Base-by-base conservation (phyloP, 164 flowering plant genomes). In the Platanus orientalis region DNA sequence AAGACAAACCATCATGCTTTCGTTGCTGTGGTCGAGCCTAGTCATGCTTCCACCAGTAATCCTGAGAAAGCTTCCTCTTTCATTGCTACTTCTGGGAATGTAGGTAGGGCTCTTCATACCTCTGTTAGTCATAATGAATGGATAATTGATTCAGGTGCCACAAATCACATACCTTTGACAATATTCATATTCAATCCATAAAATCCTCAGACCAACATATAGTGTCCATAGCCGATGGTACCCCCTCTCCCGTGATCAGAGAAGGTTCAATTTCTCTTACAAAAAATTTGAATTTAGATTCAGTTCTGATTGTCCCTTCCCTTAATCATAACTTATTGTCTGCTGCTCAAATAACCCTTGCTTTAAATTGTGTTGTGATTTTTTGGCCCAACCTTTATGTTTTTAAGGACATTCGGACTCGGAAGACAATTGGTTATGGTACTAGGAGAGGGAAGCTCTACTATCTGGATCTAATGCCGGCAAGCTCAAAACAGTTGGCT, bases 361-460 rank as follows among this genome's bases (percentile, higher is more conserved):
- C 64, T 13, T 57, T 64, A 13, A 34, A n/a, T 40, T 64, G 64
- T 54, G 19, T 27, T 28, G 42, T 67, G n/a, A 28, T 61, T 44
- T 64, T 56, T 57, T 56, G 54, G 44, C 69, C 57, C 29, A 39
- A 58, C 25, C 39, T 24, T 50, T 62, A 29, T 62, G 17, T 62
- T 14, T 62, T 62, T 36, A 20, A 50, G 32, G 48, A 50, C 16
- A 36, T 62, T 1, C 21, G 21, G n/a, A 52, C 48, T 20, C 2
- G 30, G 57, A 23, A 50, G 57, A 53, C 56, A 29, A 66, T 66
- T 58, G 69, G 50, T 32, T 49, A 23, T 66, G 69, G 63, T 66
- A 50, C 47, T 65, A 51, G 40, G 7, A n/a, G 53, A 27, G 59
- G 58, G 44, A 40, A 51, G 40, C 39, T 58, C 17, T 67, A 29